Base-by-base conservation (phyloP, 177 flowering plant genomes). In the Vitis hybrid region DNA sequence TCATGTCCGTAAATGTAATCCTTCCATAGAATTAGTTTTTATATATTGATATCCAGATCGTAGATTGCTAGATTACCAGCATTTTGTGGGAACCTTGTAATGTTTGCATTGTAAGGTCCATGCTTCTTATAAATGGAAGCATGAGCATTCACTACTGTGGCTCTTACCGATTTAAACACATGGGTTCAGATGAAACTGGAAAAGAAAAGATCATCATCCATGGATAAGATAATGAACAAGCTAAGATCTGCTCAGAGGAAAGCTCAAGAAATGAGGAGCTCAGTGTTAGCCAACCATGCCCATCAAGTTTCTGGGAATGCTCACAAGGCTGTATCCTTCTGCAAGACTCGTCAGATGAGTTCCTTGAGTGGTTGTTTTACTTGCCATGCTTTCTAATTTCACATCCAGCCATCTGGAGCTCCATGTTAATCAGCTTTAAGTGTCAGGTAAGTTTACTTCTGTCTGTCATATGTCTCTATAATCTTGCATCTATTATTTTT, bases 211-310 rank as follows among this genome's bases (percentile, higher is more conserved):
- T 87, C 97, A 44, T 89, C 97, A 51, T 89, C 97, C 13, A 91
- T 92, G 94, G 93, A 96, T 80, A 96, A 88, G 81, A 96, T 96
- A 54, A 86, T 94, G 94, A 88, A 80, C 54, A 96, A 94, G 81
- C 82, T 96, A 75, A 85, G 86, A 83, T 80, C 86, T 14, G 97
- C 98, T 61, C 97, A 96, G 75, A 90, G 81, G 85, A 92, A 78
- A 76, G 99, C 98, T 18, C 95, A 91, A 72, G 91, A 86, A 68
- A 94, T 96, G 99, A 92, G 98, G 78, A 89, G 79, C 73, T 82
- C 87, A 0, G 80, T 82, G 44, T 59, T 83, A 67, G 79, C 84
- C 66, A 83, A 75, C 72, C 85, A 86, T 68, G 71, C 82, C 17
- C 79, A 75, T 63, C 87, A 81, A 81, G 87, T 85, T 76, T 65